Evolutionary conservation across 805 yeast species (phyloP), one percentile per base, ranked within the genome.

Genomic region (Naumovozyma baii): DNA sequence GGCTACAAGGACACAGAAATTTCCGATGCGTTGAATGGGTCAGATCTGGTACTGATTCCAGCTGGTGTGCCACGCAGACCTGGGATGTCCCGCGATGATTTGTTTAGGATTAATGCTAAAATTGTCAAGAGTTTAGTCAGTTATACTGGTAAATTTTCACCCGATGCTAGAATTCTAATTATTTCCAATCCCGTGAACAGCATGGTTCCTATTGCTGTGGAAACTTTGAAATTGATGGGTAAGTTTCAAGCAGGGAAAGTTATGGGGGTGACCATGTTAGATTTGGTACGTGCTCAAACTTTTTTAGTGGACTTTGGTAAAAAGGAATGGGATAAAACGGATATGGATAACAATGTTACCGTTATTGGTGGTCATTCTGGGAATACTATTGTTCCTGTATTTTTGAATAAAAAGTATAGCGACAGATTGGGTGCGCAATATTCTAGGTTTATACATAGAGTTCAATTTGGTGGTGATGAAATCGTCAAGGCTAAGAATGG

Each of bases 1-100:
- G 86, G 57, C 72, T 73, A 83, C 52, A 81, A 73, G 49, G 83
- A 83, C 26, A 68, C 86, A 47, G 68, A 72, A 44, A 68, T 88
- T 48, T 67, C 69, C 43, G 68, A 67, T 41, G 94, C 96, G 15
- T 68, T 88, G 52, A 67, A 73, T 38, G 87, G 80, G 37, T 76
- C 95, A 38, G 94, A 87, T 54, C 79, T 88, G 44, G 88, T 88
- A 39, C 75, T 88, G 43, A 84, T 88, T 62, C 88, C 90, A 52
- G 92, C 92, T 34, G 92, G 92, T 68, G 86, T 82, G 44, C 90
- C 92, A 63, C 76, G 92, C 70, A 82, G 82, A 65, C 88, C 88
- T 47, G 92, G 92, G 55, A 82, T 82, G 90, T 78, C 90, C 52
- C 75, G 92, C 67, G 90, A 81, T 62, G 92, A 82, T 63, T 71